Percentiles rank a stretch among this genome's conserved stretches.
These are phyloP conservation scores for Pilatotrama ljubarskyi DNA, from an alignment of 768 basidiomycete species.

Conservation along the genomic window DNA sequence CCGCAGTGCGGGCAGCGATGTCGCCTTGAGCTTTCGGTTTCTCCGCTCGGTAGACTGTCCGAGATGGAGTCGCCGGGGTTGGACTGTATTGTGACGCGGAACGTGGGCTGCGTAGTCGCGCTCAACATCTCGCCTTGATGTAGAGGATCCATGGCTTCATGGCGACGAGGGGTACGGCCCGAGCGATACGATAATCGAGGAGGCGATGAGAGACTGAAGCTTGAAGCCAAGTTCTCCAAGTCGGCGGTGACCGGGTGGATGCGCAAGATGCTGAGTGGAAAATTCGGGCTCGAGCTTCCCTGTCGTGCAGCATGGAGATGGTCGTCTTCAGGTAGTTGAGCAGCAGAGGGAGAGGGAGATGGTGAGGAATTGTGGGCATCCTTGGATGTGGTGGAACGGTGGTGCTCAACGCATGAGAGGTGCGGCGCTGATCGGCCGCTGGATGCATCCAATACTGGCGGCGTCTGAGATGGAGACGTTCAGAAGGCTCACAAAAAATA, in stretches of 20 bases:
- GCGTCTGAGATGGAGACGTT: too few relatives aligned
- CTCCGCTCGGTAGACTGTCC: conserved; percentile 5
- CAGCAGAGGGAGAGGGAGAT: too few relatives aligned
- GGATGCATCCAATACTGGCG: too few relatives aligned
- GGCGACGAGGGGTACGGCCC: not conserved
- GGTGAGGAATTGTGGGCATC: too few relatives aligned
- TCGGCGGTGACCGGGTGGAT: conserved; percentile 13
- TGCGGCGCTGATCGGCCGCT: too few relatives aligned
- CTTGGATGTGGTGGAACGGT: too few relatives aligned
- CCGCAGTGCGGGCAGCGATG: conserved; percentile 47
- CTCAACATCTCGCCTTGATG: not conserved
- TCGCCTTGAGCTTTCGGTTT: conserved; percentile 23
- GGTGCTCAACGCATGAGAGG: too few relatives aligned
- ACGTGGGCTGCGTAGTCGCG: conserved; percentile 14
- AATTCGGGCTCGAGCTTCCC: not conserved
- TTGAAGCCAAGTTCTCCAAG: conserved; percentile 15
- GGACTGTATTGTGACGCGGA: conserved; percentile 11
- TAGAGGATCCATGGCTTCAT: not conserved
- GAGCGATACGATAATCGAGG: conserved; percentile 3
- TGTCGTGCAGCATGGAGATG: not conserved
- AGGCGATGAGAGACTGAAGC: not conserved
- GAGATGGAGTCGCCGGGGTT: not conserved
- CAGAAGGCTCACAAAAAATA: too few relatives aligned
- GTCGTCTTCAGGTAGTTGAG: too few relatives aligned
- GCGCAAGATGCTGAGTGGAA: not conserved